A percentile compares a stretch with the other conserved stretches of the same genome.
phyloP scores from a whole-genome alignment of 2,329 filamentous ascomycete genomes.

The Alternaria sp. region DNA sequence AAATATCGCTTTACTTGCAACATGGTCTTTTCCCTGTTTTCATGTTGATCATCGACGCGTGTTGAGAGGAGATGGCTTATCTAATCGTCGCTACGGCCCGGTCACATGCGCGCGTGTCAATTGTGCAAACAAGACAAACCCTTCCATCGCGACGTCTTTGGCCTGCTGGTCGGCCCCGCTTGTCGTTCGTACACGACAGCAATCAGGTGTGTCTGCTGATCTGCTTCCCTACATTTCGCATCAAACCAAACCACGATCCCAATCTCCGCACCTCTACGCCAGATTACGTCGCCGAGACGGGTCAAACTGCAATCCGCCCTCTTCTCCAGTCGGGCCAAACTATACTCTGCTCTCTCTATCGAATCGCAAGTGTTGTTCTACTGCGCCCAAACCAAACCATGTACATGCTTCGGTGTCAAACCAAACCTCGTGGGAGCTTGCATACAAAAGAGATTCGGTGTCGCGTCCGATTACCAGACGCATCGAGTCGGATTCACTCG shows the following conservation, averaged over 20 bases:
- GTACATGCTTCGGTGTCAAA: conserved; percentile 22
- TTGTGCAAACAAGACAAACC: conserved; percentile 47
- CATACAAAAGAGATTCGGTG: conserved; percentile 32
- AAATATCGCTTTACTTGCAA: neutral
- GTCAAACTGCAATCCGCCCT: conserved; percentile 5
- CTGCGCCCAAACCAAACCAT: conserved; percentile 27
- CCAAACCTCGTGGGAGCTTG: conserved; percentile 22
- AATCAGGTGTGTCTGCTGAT: conserved; percentile 37
- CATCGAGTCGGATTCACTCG: conserved; percentile 22
- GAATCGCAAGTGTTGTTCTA: conserved; percentile 20
- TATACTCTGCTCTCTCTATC: conserved; percentile 10
- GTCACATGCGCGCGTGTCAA: conserved; percentile 25
- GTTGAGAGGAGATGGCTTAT: conserved; percentile 11
- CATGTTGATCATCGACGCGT: neutral
- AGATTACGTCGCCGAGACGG: conserved; percentile 9
- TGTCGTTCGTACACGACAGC: conserved; percentile 37
- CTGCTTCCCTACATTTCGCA: conserved; percentile 6
- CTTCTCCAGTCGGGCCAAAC: conserved; percentile 20
- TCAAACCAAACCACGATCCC: conserved; percentile 21
- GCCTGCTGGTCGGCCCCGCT: conserved; percentile 30
- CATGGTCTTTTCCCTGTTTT: neutral
- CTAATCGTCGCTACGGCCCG: conserved; percentile 10
- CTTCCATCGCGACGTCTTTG: conserved; percentile 20
- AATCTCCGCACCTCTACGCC: conserved; percentile 9
- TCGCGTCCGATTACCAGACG: conserved; percentile 11